Evolutionary conservation across 495 filamentous ascomycete species (phyloP).

Genomic region (Neurospora sublineolata): DNA sequence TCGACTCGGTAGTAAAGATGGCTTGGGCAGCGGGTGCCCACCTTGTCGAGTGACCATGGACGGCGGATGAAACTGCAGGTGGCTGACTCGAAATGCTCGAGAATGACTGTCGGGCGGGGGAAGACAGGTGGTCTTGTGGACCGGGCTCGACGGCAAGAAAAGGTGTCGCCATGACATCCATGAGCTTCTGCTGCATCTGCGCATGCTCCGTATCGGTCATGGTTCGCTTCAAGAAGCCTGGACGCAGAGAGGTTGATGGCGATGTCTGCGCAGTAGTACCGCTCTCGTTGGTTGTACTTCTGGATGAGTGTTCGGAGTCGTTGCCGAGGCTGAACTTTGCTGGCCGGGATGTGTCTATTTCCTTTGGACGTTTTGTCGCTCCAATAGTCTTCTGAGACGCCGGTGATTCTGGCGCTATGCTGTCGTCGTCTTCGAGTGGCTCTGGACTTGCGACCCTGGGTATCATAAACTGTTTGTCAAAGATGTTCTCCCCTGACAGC

Average conservation of each 20-base stretch:
- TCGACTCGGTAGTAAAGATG: constrained; percentile 85
- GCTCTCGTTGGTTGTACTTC: constrained; percentile 45
- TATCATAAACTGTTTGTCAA: constrained; percentile 60
- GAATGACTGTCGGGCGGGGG: constrained; percentile 33
- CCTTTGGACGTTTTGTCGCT: background rate
- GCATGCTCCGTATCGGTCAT: constrained; percentile 68
- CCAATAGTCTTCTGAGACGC: background rate
- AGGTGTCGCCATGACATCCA: constrained; percentile 80
- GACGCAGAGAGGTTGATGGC: constrained; percentile 46
- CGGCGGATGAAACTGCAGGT: constrained; percentile 28
- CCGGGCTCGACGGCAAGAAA: constrained; percentile 46
- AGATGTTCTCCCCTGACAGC: constrained; percentile 56
- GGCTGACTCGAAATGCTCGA: constrained; percentile 17
- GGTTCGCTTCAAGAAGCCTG: constrained; percentile 67
- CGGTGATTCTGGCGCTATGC: background rate
- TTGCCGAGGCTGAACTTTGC: constrained; percentile 7
- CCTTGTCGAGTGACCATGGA: constrained; percentile 78
- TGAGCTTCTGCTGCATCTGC: constrained; percentile 68
- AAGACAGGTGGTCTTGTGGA: constrained; percentile 30
- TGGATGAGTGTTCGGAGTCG: constrained; percentile 42
- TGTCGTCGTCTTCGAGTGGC: constrained; percentile 15
- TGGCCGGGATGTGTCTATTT: constrained; percentile 2
- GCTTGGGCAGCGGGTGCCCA: constrained; percentile 89
- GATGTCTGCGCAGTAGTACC: constrained; percentile 41
- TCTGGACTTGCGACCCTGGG: constrained; percentile 43